A percentile compares a stretch with the other conserved stretches of the same genome.
phyloP scores from a whole-genome alignment of 441 rosid genomes.

The Euphorbia schlechtendalii region DNA sequence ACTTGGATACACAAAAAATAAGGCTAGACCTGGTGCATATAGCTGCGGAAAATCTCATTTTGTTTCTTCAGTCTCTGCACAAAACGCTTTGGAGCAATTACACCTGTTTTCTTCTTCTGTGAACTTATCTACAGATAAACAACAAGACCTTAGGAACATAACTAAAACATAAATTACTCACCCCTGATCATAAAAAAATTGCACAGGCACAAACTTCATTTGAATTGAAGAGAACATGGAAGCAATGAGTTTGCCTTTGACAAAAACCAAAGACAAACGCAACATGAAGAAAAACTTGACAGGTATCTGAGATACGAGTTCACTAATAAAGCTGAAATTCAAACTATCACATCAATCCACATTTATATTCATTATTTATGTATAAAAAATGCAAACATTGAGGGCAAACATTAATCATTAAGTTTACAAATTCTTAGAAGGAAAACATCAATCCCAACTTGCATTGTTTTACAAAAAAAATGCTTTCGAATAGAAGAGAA shows the following conservation, averaged over 20 bases:
- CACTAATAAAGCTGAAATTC: not conserved
- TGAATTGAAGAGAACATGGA: not conserved
- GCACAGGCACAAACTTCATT: not conserved
- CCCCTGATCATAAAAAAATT: not conserved
- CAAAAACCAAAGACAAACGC: not conserved
- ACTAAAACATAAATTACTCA: slow-evolving; percentile 13
- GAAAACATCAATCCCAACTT: too few species aligned
- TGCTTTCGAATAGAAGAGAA: too few species aligned
- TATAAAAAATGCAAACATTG: too few species aligned
- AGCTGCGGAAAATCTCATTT: slow-evolving; percentile 95
- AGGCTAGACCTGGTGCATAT: slow-evolving; percentile 85
- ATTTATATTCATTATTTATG: not conserved
- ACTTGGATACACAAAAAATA: slow-evolving; percentile 3
- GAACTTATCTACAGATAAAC: slow-evolving; percentile 65
- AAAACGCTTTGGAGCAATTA: slow-evolving; percentile 95
- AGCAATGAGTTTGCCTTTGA: not conserved
- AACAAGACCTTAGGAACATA: slow-evolving; percentile 12
- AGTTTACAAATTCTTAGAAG: too few species aligned
- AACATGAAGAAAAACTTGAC: not conserved
- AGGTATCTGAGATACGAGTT: not conserved
- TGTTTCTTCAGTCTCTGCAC: slow-evolving; percentile 97
- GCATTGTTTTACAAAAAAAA: too few species aligned
- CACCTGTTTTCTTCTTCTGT: slow-evolving; percentile 98
- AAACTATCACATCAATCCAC: not conserved
- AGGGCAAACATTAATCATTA: too few species aligned